Conservation (phyloP, 805 yeast species). For the Wickerhamiella azyma region DNA sequence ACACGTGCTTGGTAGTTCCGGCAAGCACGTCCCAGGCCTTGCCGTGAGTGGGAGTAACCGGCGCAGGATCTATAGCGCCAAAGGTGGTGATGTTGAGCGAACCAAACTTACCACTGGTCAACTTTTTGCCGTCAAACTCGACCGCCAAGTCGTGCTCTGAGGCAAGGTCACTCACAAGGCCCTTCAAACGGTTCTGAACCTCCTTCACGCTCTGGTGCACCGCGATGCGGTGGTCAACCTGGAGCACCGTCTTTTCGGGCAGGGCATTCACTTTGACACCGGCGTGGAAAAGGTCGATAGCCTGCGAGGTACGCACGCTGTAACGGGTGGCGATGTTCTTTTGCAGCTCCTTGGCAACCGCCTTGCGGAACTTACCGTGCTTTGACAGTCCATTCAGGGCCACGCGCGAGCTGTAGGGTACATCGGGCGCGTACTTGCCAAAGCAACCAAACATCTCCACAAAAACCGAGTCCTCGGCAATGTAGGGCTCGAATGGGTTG, state of each 20-base stretch:
- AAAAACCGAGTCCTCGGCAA: conserved; percentile 45
- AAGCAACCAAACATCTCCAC: conserved; percentile 45
- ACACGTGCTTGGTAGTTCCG: conserved; percentile 47
- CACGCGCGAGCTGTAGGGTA: background rate
- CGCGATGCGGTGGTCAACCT: conserved; percentile 47
- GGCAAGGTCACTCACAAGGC: conserved; percentile 30
- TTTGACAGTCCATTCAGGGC: conserved; percentile 1
- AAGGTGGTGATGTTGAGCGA: conserved; percentile 6
- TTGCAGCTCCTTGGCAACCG: conserved; percentile 12
- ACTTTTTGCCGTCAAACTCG: conserved; percentile 12
- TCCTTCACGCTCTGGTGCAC: conserved; percentile 38
- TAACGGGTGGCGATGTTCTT: conserved; percentile 18
- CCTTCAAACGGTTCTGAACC: conserved; percentile 27
- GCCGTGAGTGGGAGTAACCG: conserved; percentile 28
- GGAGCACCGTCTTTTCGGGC: conserved; percentile 42
- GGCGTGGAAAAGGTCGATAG: conserved; percentile 50
- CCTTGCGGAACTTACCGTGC: background rate
- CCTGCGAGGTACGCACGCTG: conserved; percentile 44
- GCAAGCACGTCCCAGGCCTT: conserved; percentile 39
- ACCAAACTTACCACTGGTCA: conserved; percentile 9
- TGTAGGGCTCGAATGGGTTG: conserved; percentile 37
- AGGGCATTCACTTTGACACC: conserved; percentile 64
- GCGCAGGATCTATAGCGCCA: conserved; percentile 35
- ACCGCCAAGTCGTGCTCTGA: conserved; percentile 35
- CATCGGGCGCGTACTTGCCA: conserved; percentile 25